A percentile compares a stretch with the other conserved stretches of the same genome.
These are phyloP conservation scores for Aspergillus ustus DNA, from an alignment of 2,329 filamentous ascomycete genomes.

Conservation along the genomic window DNA sequence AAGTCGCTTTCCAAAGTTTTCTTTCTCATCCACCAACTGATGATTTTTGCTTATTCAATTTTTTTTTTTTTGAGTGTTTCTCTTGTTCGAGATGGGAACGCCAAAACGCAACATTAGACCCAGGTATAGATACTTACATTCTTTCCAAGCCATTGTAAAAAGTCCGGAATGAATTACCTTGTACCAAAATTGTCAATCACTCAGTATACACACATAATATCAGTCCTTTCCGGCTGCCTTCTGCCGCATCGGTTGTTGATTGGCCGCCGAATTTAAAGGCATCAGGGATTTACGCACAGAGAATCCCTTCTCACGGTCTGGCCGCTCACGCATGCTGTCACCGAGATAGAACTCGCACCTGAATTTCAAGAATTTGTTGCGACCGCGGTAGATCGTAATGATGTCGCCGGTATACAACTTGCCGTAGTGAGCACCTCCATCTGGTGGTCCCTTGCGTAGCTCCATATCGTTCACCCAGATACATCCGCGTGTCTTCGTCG, in stretches of 20 bases:
- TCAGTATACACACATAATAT: background rate
- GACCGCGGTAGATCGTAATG: constrained; percentile 69
- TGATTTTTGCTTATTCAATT: background rate
- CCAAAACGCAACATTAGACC: constrained; percentile 8
- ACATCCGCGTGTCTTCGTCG: constrained; percentile 76
- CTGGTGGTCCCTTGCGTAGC: constrained; percentile 60
- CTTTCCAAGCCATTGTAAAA: constrained; percentile 4
- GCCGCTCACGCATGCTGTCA: constrained; percentile 48
- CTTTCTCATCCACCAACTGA: background rate
- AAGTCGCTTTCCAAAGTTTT: background rate
- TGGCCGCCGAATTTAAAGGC: constrained; percentile 32
- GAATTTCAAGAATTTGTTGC: constrained; percentile 46
- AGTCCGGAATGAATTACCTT: background rate
- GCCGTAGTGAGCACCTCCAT: constrained; percentile 63
- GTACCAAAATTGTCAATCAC: background rate
- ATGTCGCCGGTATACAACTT: constrained; percentile 77
- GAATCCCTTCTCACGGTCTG: constrained; percentile 47
- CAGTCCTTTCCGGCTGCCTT: constrained; percentile 22
- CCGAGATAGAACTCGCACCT: constrained; percentile 53
- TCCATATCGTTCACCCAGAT: constrained; percentile 77
- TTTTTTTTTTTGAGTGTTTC: background rate
- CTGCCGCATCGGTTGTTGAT: constrained; percentile 32
- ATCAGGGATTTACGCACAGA: constrained; percentile 43
- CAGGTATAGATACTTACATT: constrained; percentile 8
- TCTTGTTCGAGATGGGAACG: background rate